phyloP scores from a whole-genome alignment of 2,329 filamentous ascomycete species.

The Teratosphaeriaceae sp. region DNA sequence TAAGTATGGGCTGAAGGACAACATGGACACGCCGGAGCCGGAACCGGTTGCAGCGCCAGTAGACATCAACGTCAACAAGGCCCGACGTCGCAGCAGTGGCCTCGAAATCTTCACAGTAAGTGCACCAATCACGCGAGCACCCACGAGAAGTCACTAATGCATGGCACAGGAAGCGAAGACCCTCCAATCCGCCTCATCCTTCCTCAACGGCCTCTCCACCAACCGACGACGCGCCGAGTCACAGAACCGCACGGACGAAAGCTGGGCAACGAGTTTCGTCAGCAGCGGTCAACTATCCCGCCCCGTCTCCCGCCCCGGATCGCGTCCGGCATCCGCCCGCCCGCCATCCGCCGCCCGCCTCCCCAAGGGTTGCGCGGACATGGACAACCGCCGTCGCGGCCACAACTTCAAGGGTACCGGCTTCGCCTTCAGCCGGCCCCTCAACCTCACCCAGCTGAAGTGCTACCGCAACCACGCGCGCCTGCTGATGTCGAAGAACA shows the following conservation, averaged over 20 bases:
- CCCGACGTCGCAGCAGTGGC: slow-evolving; percentile 25
- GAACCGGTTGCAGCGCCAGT: slow-evolving; percentile 8
- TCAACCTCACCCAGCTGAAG: slow-evolving; percentile 23
- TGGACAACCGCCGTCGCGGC: slow-evolving; percentile 18
- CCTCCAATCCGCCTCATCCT: slow-evolving; percentile 27
- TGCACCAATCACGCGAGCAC: background rate
- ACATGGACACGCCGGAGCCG: slow-evolving; percentile 26
- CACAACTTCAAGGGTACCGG: slow-evolving; percentile 28
- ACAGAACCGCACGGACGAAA: slow-evolving; percentile 12
- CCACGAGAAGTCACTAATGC: background rate
- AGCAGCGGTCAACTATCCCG: slow-evolving; percentile 9
- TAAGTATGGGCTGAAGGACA: slow-evolving; percentile 28
- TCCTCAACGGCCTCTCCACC: slow-evolving; percentile 28
- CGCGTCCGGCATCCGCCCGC: slow-evolving; percentile 13
- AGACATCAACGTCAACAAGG: slow-evolving; percentile 17
- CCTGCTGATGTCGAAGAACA: slow-evolving; percentile 25
- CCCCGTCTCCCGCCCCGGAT: slow-evolving; percentile 9
- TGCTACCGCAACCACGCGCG: slow-evolving; percentile 24
- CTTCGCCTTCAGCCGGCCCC: slow-evolving; percentile 25
- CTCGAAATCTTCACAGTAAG: slow-evolving; percentile 29
- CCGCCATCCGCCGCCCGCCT: slow-evolving; percentile 17
- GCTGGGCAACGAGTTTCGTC: slow-evolving; percentile 6
- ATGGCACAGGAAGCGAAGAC: slow-evolving; percentile 25
- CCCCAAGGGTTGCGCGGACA: slow-evolving; percentile 11
- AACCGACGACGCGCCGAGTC: slow-evolving; percentile 26